These are phyloP conservation scores for Usnea hakonensis DNA, from an alignment of 495 filamentous ascomycete species.

Conservation along the genomic window DNA sequence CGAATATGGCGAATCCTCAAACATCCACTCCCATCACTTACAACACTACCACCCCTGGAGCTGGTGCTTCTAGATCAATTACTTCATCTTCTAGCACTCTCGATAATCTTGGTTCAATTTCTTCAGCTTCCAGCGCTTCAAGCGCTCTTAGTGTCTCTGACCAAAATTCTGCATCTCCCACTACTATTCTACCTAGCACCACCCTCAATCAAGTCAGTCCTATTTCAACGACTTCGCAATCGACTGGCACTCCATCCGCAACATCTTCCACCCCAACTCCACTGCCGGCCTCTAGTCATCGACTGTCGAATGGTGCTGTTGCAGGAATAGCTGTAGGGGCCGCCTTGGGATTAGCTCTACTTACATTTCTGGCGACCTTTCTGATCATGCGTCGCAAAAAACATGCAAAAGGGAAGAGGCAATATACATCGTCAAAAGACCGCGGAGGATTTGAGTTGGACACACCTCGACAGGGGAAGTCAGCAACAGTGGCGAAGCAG, in stretches of 20 bases:
- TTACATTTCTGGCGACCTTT: constrained; percentile 27
- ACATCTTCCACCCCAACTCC: not conserved
- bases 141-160: not conserved
- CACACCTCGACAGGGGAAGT: not conserved
- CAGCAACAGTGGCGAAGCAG: not conserved
- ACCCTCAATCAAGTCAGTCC: not conserved
- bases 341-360: constrained; percentile 26
- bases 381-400: constrained; percentile 22
- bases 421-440: not conserved
- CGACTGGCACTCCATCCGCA: not conserved
- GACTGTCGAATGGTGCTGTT: constrained; percentile 24
- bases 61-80: not conserved
- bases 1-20: not conserved
- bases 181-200: too few relatives aligned
- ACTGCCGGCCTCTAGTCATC: not conserved
- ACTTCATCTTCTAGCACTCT: not conserved
- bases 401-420: not conserved
- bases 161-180: not conserved
- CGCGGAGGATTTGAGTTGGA: not conserved
- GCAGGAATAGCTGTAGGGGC: constrained; percentile 31
- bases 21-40: too few relatives aligned
- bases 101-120: not conserved
- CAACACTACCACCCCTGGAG: not conserved
- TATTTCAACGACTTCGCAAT: not conserved
- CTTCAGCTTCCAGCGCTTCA: not conserved